A percentile compares a stretch with the other conserved stretches of the same genome.
Evolutionary conservation across 345 rosid species (phyloP).

Genomic region (Eutrema japonicum): DNA sequence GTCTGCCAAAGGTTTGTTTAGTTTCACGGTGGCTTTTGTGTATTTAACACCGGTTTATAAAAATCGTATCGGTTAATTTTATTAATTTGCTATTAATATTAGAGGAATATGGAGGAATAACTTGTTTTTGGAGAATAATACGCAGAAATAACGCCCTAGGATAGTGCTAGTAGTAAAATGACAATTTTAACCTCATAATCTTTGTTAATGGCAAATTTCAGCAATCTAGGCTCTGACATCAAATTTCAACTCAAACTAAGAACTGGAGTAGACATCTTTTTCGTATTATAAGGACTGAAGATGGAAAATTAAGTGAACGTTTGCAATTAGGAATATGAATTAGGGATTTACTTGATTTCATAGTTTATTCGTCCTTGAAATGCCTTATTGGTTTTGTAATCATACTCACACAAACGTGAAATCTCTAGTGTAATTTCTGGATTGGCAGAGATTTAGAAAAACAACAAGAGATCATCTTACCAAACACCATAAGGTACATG

Average conservation of each 20-base stretch:
- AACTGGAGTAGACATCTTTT: too few relatives aligned
- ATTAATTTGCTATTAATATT: background rate
- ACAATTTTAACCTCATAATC: too few relatives aligned
- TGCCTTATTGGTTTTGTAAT: background rate
- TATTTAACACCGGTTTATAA: background rate
- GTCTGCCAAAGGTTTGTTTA: background rate
- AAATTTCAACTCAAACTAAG: too few relatives aligned
- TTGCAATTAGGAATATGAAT: too few relatives aligned
- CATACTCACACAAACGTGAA: slow-evolving; percentile 10
- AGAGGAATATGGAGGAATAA: background rate
- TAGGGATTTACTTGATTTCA: background rate
- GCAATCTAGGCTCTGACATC: too few relatives aligned
- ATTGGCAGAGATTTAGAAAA: slow-evolving; percentile 61
- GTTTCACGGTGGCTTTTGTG: background rate
- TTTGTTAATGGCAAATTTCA: too few relatives aligned
- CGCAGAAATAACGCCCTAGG: too few relatives aligned
- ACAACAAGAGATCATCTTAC: slow-evolving; percentile 70
- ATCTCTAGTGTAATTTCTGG: background rate
- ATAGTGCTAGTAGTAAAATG: too few relatives aligned
- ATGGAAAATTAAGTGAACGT: too few relatives aligned
- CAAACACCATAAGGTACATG: slow-evolving; percentile 78
- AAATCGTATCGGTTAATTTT: background rate
- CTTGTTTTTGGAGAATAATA: too few relatives aligned
- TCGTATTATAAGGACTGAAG: too few relatives aligned
- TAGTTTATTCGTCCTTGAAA: slow-evolving; percentile 2